Evolutionary conservation across 768 basidiomycete genomes (phyloP).

Genomic region (Cystofilobasidium capitatum): DNA sequence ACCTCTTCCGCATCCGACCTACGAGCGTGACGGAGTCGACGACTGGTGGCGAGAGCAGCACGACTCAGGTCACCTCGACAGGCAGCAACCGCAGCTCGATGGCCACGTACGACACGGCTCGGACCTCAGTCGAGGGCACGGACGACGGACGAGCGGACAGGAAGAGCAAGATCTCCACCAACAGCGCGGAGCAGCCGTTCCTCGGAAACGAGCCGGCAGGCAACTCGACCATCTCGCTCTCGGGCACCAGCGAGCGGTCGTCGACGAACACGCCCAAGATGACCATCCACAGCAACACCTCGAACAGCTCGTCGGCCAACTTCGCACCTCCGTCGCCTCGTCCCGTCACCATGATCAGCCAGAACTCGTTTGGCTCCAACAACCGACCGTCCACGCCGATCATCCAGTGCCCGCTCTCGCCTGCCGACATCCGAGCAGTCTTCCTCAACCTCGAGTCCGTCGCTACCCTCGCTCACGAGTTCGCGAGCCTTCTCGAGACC

Average conservation of each 20-base stretch:
- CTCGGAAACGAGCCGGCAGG: neutral
- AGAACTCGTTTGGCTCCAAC: neutral
- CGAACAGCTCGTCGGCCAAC: neutral
- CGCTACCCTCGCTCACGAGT: slow-evolving; percentile 35
- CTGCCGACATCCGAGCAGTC: slow-evolving; percentile 35
- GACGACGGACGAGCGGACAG: slow-evolving; percentile 15
- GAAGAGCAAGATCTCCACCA: slow-evolving; percentile 6
- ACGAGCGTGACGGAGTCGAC: slow-evolving; percentile 15
- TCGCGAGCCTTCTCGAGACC: slow-evolving; percentile 35
- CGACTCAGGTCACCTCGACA: slow-evolving; percentile 26
- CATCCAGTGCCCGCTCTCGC: slow-evolving; percentile 28
- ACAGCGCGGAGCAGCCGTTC: neutral
- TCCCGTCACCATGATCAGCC: neutral
- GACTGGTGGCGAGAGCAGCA: slow-evolving; percentile 25
- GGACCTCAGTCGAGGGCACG: slow-evolving; percentile 29
- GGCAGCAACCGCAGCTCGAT: slow-evolving; percentile 30
- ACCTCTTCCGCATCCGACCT: slow-evolving; percentile 34
- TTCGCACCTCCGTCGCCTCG: neutral
- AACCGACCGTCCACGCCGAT: neutral
- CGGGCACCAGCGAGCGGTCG: neutral
- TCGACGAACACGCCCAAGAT: neutral
- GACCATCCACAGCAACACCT: neutral
- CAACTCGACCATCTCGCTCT: neutral
- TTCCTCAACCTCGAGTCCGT: slow-evolving; percentile 40
- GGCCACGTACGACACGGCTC: slow-evolving; percentile 33